A percentile compares a stretch with the other conserved stretches of the same genome.
Conservation (phyloP, 495 filamentous ascomycete genomes). For the Elaphomyces granulatus region DNA sequence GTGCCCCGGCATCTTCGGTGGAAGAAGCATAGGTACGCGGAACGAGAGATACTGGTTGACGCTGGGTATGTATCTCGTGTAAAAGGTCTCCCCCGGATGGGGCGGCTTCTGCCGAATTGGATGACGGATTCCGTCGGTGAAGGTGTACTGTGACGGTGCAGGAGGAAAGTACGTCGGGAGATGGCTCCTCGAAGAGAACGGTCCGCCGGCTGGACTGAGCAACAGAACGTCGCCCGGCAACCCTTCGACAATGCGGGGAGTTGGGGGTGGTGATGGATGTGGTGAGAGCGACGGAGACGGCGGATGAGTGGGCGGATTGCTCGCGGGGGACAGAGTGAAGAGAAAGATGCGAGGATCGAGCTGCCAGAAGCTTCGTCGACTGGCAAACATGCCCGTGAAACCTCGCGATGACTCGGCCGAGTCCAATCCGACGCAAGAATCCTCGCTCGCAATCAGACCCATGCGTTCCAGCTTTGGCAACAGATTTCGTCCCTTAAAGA, state of each 20-base stretch:
- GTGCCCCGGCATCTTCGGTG: slow-evolving; percentile 14
- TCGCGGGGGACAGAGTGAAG: slow-evolving; percentile 60
- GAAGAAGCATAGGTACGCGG: slow-evolving; percentile 47
- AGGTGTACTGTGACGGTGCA: slow-evolving; percentile 62
- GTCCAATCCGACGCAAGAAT: slow-evolving; percentile 58
- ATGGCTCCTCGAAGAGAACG: slow-evolving; percentile 64
- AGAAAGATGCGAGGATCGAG: slow-evolving; percentile 75
- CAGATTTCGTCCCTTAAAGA: slow-evolving; percentile 66
- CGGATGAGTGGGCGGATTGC: slow-evolving; percentile 5
- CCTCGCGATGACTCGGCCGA: slow-evolving; percentile 41
- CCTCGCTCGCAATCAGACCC: slow-evolving; percentile 64
- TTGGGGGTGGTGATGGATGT: slow-evolving; percentile 40
- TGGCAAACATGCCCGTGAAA: slow-evolving; percentile 76
- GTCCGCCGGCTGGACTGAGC: slow-evolving; percentile 31
- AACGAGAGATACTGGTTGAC: slow-evolving; percentile 78
- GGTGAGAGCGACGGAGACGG: slow-evolving; percentile 41
- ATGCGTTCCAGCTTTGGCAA: slow-evolving; percentile 89
- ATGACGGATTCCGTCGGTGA: slow-evolving; percentile 67
- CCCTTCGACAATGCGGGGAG: slow-evolving; percentile 45
- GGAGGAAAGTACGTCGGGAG: slow-evolving; percentile 86
- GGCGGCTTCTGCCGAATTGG: slow-evolving; percentile 82
- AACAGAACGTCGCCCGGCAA: slow-evolving; percentile 13
- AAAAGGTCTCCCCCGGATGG: slow-evolving; percentile 76
- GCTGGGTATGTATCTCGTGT: slow-evolving; percentile 72
- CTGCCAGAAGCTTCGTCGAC: slow-evolving; percentile 79